Base-by-base conservation (phyloP, 1,139 yeast species). In the Nadsonia starkeyi-henricii region DNA sequence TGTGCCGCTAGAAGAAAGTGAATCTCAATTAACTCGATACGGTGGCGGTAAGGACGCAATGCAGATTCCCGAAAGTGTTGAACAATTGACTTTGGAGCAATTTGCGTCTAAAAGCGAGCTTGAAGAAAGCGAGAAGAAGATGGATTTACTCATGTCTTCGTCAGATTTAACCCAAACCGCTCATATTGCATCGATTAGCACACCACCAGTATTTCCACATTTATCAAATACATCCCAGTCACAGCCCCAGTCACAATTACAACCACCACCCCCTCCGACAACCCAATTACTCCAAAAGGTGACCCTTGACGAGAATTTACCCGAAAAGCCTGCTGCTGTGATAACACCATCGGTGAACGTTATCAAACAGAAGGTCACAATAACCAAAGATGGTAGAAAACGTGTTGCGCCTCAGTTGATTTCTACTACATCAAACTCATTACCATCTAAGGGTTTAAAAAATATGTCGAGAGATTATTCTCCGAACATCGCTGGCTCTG, bases 31-130 rank as follows among this genome's bases (percentile, higher is more conserved):
- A 51, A 79, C 81, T 54, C 74, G 88, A 54, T 91, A 84, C 61
- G 98, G 98, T 52, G 89, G 85, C 2, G 95, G 85, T 54, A 73
- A 89, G 52, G 96, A 88, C 54, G 77, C 85, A 5, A 72, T 82
- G 65, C 80, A 81, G 19, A 82, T 86, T 57, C 95, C 96, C 0
- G 97, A 91, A 58, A 81, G 94, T 61, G 75, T 82, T 0, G 83
- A 78, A 48, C 96, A 89, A 63, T 70, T 91, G 50, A 62, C 68
- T 7, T 67, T 89, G 41, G 96, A 88, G 58, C 84, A 80, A 33
- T 71, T 71, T 52, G 78, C 84, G 2, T 62, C 61, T 42, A 60
- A 57, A 17, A 56, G 55, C 46, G 55, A 57, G 45, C 52, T 50
- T 43, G 53, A 60, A 20, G 54, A 58, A 26, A 57, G 63, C 20